Conservation (phyloP, 2,329 filamentous ascomycete species). For the Fusarium tricinctum region DNA sequence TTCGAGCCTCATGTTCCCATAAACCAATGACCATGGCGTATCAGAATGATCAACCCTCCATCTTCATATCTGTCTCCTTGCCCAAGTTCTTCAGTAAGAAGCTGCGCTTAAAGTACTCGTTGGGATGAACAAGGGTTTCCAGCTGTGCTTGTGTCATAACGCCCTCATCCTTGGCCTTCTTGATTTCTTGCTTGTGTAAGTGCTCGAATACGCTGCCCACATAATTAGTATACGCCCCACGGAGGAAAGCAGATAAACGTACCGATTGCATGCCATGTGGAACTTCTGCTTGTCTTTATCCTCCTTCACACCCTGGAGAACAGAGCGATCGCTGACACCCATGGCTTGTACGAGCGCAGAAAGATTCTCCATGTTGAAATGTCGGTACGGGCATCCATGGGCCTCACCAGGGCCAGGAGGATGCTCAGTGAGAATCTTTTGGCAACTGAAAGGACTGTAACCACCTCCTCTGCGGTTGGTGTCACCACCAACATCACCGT, state of each 20-base stretch:
- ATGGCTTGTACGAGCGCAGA: constrained; percentile 80
- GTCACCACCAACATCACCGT: constrained; percentile 96
- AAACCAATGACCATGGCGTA: constrained; percentile 1
- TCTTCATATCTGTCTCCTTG: constrained; percentile 68
- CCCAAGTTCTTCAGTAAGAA: constrained; percentile 87
- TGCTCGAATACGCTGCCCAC: constrained; percentile 84
- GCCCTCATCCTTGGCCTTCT: constrained; percentile 80
- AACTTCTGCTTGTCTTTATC: constrained; percentile 91
- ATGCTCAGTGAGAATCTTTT: constrained; percentile 93
- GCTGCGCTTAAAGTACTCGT: constrained; percentile 97
- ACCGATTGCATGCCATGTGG: constrained; percentile 95
- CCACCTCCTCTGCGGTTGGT: constrained; percentile 87
- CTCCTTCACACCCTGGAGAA: constrained; percentile 85
- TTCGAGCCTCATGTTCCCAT: constrained; percentile 42
- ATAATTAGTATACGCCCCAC: constrained; percentile 5
- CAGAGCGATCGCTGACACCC: constrained; percentile 82
- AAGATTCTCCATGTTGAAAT: constrained; percentile 91
- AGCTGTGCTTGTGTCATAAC: constrained; percentile 81
- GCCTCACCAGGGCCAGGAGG: constrained; percentile 88
- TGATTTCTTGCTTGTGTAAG: constrained; percentile 83
- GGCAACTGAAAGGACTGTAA: constrained; percentile 92
- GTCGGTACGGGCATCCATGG: constrained; percentile 96
- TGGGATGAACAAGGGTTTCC: constrained; percentile 96
- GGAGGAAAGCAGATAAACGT: constrained; percentile 47
- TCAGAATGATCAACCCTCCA: constrained; percentile 62